Conservation (phyloP, 2,329 filamentous ascomycete genomes). For the Ilyonectria sp. region DNA sequence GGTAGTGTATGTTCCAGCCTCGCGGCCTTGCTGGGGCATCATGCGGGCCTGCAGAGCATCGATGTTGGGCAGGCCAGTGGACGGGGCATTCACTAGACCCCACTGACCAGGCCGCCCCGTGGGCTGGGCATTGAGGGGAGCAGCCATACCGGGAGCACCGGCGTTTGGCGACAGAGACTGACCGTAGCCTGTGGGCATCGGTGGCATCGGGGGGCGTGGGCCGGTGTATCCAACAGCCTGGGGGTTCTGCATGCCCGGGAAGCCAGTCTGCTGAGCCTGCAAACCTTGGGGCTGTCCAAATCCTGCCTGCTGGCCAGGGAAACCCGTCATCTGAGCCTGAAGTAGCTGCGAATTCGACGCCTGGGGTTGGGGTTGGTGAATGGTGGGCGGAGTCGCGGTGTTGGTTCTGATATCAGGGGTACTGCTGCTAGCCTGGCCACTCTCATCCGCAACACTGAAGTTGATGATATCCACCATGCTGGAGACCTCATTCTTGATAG, state of each 20-base stretch:
- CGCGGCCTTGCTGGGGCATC: constrained; percentile 96
- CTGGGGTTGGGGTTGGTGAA: constrained; percentile 82
- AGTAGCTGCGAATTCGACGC: constrained; percentile 78
- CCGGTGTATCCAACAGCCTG: constrained; percentile 87
- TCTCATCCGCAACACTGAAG: constrained; percentile 88
- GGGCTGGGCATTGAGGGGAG: constrained; percentile 89
- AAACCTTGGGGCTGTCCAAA: constrained; percentile 73
- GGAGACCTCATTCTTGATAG: constrained; percentile 95
- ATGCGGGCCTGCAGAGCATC: constrained; percentile 92
- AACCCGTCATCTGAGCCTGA: constrained; percentile 78
- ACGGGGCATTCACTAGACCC: constrained; percentile 97
- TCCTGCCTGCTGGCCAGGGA: constrained; percentile 70
- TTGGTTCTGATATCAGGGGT: constrained; percentile 77
- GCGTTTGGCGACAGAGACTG: constrained; percentile 65
- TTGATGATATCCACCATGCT: constrained; percentile 99
- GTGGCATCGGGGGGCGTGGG: constrained; percentile 91
- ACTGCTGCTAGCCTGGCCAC: constrained; percentile 65
- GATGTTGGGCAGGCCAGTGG: constrained; percentile 92
- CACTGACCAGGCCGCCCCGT: constrained; percentile 95
- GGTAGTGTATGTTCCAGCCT: constrained; percentile 86
- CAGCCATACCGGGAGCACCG: constrained; percentile 74
- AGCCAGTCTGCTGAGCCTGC: constrained; percentile 80
- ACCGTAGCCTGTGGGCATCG: constrained; percentile 75
- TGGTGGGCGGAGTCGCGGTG: constrained; percentile 65
- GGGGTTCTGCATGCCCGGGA: constrained; percentile 74